Percentiles rank a stretch among this genome's conserved stretches.
phyloP scores from a whole-genome alignment of 352 stramenopile species.

The Paralagenidium karlingii region DNA sequence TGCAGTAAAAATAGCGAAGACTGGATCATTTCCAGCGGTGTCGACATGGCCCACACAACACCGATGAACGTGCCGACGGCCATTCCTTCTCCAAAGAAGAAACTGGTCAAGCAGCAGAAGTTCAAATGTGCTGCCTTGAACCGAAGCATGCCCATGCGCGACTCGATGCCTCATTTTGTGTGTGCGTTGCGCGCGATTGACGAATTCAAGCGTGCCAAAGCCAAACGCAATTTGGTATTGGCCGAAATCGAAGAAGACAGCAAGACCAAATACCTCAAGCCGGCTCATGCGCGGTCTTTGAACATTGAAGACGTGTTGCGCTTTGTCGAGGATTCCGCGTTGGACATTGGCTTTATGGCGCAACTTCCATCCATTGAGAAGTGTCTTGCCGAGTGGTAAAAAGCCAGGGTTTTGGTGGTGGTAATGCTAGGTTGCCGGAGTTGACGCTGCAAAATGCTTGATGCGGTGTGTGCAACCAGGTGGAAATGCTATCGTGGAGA shows the following conservation, averaged over 20 bases:
- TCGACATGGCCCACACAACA: too few species aligned
- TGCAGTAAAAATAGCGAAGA: too few species aligned
- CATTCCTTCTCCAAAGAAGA: too few species aligned
- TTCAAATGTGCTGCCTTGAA: not conserved
- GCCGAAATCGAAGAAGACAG: slow-evolving; percentile 46
- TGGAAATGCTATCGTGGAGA: not conserved
- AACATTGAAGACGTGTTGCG: slow-evolving; percentile 47
- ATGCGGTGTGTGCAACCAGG: too few species aligned
- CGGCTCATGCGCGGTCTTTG: not conserved
- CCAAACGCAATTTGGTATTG: slow-evolving; percentile 37
- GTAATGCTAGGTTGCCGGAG: not conserved
- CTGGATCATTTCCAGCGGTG: too few species aligned
- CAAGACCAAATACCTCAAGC: slow-evolving; percentile 52
- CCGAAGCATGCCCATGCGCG: slow-evolving; percentile 19
- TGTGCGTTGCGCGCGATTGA: slow-evolving; percentile 47
- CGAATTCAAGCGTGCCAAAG: slow-evolving; percentile 54
- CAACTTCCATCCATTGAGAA: slow-evolving; percentile 74
- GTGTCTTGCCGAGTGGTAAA: slow-evolving; percentile 55
- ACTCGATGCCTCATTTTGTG: slow-evolving; percentile 77
- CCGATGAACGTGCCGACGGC: too few species aligned
- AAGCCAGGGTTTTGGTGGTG: not conserved
- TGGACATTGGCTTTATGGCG: slow-evolving; percentile 79
- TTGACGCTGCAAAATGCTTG: too few species aligned
- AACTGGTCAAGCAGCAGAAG: too few species aligned
- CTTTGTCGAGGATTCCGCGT: slow-evolving; percentile 55